phyloP scores from a whole-genome alignment of 441 rosid genomes.

The Hura crepitans region DNA sequence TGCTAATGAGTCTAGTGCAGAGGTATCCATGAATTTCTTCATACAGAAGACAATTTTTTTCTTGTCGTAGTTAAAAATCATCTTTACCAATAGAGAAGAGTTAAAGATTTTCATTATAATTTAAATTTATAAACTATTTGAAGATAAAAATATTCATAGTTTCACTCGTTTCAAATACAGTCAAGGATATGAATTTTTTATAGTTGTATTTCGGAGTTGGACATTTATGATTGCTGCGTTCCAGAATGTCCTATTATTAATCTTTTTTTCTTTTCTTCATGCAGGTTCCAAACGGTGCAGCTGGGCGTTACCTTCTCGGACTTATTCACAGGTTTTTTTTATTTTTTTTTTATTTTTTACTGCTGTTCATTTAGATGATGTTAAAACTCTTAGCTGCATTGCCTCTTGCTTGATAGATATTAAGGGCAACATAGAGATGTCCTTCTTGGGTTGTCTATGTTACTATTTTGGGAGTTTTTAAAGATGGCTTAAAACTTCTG shows the following conservation, averaged over 20 bases:
- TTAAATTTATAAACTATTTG: not conserved
- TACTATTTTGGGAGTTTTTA: not conserved
- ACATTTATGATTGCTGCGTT: not conserved
- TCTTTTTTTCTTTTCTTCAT: slow-evolving; percentile 18
- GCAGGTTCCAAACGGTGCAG: slow-evolving; percentile 92
- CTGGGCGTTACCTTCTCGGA: slow-evolving; percentile 96
- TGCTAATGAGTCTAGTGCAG: slow-evolving; percentile 71
- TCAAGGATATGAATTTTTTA: not conserved
- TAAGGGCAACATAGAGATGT: not conserved
- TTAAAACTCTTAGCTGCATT: not conserved
- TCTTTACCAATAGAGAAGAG: not conserved
- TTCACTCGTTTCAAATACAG: not conserved
- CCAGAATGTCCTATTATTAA: slow-evolving; percentile 22
- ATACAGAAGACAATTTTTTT: not conserved
- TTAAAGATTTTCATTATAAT: not conserved
- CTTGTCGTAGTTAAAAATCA: not conserved
- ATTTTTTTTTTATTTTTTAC: not conserved
- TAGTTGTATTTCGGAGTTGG: not conserved
- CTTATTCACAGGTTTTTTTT: slow-evolving; percentile 69
- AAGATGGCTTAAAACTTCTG: not conserved
- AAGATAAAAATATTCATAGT: not conserved
- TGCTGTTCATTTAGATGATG: slow-evolving; percentile 3
- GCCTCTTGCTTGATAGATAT: not conserved
- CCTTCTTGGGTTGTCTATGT: slow-evolving; percentile 9
- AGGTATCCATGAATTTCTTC: slow-evolving; percentile 41